Evolutionary conservation across 2,329 filamentous ascomycete genomes (phyloP).

Genomic region (Fusarium armeniacum): DNA sequence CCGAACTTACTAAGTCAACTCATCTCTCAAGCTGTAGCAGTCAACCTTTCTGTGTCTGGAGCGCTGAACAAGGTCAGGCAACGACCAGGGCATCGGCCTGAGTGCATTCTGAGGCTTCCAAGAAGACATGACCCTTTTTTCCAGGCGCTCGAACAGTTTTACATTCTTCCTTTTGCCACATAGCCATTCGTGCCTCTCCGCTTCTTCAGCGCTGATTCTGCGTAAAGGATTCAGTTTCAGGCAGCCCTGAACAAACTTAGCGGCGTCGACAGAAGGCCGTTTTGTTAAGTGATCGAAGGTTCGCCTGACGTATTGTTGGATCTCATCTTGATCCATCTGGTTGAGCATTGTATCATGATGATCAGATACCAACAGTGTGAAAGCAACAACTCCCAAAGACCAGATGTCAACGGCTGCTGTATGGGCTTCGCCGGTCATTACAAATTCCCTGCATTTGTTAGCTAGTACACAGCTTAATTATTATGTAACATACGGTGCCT

Average conservation of each 20-base stretch:
- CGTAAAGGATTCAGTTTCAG: constrained; percentile 48
- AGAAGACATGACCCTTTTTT: constrained; percentile 48
- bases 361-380: constrained; percentile 55
- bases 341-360: constrained; percentile 47
- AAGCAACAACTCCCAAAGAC: constrained; percentile 64
- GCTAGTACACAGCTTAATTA: background rate
- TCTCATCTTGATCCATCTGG: constrained; percentile 47
- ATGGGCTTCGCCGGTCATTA: constrained; percentile 38
- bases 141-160: constrained; percentile 53
- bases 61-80: constrained; percentile 48
- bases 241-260: constrained; percentile 53
- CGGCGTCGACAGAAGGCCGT: constrained; percentile 47
- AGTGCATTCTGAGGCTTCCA: constrained; percentile 50
- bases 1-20: background rate
- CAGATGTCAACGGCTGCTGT: constrained; percentile 65
- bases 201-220: constrained; percentile 51
- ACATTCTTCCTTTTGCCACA: constrained; percentile 52
- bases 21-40: constrained; percentile 4
- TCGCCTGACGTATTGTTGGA: constrained; percentile 40
- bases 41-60: background rate
- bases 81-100: constrained; percentile 54
- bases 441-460: constrained; percentile 57
- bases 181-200: constrained; percentile 54
- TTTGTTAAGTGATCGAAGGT: constrained; percentile 31
- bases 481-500: constrained; percentile 61